Evolutionary conservation across 2,329 filamentous ascomycete species (phyloP).

Genomic region (Neopestalotiopsis rosae): DNA sequence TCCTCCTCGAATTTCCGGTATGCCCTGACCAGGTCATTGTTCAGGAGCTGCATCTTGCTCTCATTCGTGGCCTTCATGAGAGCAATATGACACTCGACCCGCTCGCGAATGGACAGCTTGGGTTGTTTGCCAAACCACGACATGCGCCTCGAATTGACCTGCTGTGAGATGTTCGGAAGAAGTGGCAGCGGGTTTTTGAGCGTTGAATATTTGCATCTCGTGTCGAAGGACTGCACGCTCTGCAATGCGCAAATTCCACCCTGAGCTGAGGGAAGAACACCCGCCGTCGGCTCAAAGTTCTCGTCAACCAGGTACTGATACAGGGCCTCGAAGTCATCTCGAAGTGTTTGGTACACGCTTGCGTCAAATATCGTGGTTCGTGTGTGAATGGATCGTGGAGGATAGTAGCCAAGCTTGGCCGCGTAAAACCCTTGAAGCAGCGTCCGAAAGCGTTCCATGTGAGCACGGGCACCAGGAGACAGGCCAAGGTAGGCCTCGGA

Average conservation of each 20-base stretch:
- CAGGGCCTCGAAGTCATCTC: constrained; percentile 71
- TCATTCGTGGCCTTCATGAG: constrained; percentile 57
- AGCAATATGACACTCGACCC: constrained; percentile 57
- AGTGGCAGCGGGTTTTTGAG: constrained; percentile 71
- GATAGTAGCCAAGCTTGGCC: constrained; percentile 73
- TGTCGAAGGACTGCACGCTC: constrained; percentile 70
- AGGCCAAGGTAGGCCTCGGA: constrained; percentile 71
- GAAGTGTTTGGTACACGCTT: constrained; percentile 64
- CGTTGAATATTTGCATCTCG: constrained; percentile 60
- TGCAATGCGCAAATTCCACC: constrained; percentile 76
- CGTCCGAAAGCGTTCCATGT: constrained; percentile 75
- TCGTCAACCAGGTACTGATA: constrained; percentile 75
- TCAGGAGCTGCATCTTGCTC: constrained; percentile 39
- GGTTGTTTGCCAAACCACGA: constrained; percentile 48
- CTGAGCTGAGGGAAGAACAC: constrained; percentile 58
- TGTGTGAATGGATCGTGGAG: constrained; percentile 55
- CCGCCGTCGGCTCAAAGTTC: constrained; percentile 52
- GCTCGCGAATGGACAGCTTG: constrained; percentile 52
- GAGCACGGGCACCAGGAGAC: constrained; percentile 62
- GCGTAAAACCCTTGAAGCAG: constrained; percentile 72
- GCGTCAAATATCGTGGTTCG: constrained; percentile 59
- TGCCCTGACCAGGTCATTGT: constrained; percentile 66
- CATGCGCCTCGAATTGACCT: constrained; percentile 35
- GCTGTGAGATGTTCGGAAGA: constrained; percentile 55
- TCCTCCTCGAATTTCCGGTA: constrained; percentile 75